These are phyloP conservation scores for Rubia yunnanensis DNA, from an alignment of 257 asterid genomes.

Conservation along the genomic window DNA sequence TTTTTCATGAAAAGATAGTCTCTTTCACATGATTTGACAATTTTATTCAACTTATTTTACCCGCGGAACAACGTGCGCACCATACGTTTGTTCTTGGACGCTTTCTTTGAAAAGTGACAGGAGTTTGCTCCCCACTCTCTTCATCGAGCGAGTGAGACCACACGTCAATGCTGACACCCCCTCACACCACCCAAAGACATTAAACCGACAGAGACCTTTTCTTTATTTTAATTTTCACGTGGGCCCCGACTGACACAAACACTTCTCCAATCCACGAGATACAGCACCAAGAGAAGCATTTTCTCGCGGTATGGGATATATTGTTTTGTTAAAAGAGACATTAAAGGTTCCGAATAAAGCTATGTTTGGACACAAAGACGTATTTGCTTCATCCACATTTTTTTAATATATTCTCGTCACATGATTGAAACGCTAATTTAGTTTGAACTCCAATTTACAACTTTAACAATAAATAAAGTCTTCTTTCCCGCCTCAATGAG, in stretches of 20 bases:
- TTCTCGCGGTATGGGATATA: neutral
- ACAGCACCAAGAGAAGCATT: neutral
- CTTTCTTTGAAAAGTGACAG: neutral
- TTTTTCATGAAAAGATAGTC: too few relatives aligned
- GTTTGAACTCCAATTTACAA: too few relatives aligned
- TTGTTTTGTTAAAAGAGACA: neutral
- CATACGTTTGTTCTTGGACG: slow-evolving; percentile 6
- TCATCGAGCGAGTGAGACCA: neutral
- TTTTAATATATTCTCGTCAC: too few relatives aligned
- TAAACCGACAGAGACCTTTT: slow-evolving; percentile 12
- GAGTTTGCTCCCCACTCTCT: neutral
- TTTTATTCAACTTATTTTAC: neutral
- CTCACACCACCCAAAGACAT: neutral
- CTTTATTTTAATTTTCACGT: neutral
- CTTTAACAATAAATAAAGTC: too few relatives aligned
- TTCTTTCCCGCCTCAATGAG: too few relatives aligned
- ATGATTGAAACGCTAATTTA: too few relatives aligned
- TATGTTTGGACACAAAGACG: neutral
- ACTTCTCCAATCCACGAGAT: neutral
- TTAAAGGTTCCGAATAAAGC: neutral
- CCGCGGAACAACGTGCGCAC: slow-evolving; percentile 12
- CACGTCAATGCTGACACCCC: neutral
- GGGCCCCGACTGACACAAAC: slow-evolving; percentile 18
- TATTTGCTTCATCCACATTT: neutral
- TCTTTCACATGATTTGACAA: too few relatives aligned